Conservation (phyloP, 169 alveolate genomes). For the Eimeria sp. region DNA sequence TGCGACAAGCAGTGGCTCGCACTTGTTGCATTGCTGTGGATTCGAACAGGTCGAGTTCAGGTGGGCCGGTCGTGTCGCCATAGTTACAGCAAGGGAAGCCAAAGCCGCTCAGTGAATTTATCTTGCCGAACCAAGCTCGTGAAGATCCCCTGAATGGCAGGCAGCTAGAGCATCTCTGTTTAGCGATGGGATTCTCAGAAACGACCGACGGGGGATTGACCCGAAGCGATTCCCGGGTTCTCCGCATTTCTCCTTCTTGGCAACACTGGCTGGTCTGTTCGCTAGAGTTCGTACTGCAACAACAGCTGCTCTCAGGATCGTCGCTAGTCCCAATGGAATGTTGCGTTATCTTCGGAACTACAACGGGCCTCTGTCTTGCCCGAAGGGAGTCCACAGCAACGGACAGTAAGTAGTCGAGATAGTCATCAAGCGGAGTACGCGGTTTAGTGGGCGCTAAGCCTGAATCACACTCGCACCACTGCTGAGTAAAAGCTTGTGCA, state of each 20-base stretch:
- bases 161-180: slow-evolving; percentile 62
- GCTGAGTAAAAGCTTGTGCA: not conserved
- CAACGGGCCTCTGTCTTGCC: slow-evolving; percentile 39
- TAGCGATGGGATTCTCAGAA: not conserved
- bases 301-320: not conserved
- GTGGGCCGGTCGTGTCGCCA: slow-evolving; percentile 20
- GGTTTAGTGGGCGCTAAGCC: not conserved
- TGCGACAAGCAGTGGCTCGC: slow-evolving; percentile 31
- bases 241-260: not conserved
- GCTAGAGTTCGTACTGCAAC: not conserved
- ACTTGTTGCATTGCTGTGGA: slow-evolving; percentile 61
- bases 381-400: slow-evolving; percentile 35
- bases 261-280: not conserved
- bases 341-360: slow-evolving; percentile 14
- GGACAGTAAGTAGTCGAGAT: slow-evolving; percentile 37
- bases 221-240: not conserved
- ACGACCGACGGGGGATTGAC: not conserved
- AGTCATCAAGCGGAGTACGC: slow-evolving; percentile 51
- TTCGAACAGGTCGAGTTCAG: slow-evolving; percentile 61
- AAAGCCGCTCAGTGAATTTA: not conserved
- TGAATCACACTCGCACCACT: slow-evolving; percentile 18
- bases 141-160: slow-evolving; percentile 49
- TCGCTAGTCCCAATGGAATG: not conserved
- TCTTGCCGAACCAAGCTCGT: not conserved
- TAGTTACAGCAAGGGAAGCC: not conserved